These are phyloP conservation scores for Clausena lansium DNA, from an alignment of 345 rosid species.

Conservation along the genomic window DNA sequence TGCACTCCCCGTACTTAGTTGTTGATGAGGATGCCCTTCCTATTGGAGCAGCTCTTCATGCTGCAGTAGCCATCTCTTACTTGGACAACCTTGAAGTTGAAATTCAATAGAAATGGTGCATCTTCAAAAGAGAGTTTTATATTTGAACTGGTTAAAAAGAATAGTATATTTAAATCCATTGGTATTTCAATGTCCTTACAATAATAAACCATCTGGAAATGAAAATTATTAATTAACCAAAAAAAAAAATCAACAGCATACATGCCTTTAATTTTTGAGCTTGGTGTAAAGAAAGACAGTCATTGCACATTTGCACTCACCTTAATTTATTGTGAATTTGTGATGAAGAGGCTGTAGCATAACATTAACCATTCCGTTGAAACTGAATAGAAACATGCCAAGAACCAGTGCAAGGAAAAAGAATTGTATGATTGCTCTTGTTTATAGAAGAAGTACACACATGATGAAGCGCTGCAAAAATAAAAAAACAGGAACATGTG, in stretches of 20 bases:
- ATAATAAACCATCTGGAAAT: background rate
- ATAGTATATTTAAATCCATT: background rate
- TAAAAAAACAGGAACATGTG: background rate
- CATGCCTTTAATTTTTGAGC: background rate
- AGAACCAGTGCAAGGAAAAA: background rate
- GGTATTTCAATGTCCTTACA: background rate
- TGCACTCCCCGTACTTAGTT: slow-evolving; percentile 45
- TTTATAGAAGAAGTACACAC: background rate
- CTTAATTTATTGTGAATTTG: slow-evolving; percentile 24
- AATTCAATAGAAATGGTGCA: background rate
- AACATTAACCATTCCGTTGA: background rate
- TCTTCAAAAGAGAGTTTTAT: background rate
- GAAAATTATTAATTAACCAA: background rate
- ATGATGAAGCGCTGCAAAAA: background rate
- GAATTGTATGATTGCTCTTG: background rate
- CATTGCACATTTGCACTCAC: slow-evolving; percentile 42
- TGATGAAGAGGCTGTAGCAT: slow-evolving; percentile 45
- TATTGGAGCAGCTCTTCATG: slow-evolving; percentile 59
- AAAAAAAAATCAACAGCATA: background rate
- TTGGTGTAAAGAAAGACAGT: slow-evolving; percentile 23
- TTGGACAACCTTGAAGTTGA: slow-evolving; percentile 21
- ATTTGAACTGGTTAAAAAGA: background rate
- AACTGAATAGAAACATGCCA: background rate
- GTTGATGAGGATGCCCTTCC: slow-evolving; percentile 53
- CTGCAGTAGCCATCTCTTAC: slow-evolving; percentile 52